Evolutionary conservation across 1,284 basidiomycete species (phyloP).

Genomic region (Trametes versicolor): DNA sequence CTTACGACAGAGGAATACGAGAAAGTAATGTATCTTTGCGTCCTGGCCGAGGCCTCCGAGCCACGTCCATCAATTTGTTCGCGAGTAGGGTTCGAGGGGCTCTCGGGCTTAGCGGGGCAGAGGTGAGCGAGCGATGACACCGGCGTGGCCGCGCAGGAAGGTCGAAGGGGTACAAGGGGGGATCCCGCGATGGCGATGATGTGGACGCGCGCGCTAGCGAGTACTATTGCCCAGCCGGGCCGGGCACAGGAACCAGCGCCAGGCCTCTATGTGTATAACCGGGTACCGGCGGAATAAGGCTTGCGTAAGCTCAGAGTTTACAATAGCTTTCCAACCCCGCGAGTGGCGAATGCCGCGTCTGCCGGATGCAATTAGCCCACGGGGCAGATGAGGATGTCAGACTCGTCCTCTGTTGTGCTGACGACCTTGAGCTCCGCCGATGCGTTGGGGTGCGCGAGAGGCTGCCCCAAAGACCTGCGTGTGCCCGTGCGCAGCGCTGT

Average conservation of each 20-base stretch:
- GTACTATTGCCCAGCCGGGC: too few species aligned
- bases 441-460: not conserved
- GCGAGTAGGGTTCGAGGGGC: not conserved
- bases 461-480: not conserved
- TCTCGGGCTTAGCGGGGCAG: not conserved
- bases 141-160: not conserved
- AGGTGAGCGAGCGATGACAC: not conserved
- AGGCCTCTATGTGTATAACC: constrained; percentile 18
- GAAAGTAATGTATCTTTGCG: constrained; percentile 38
- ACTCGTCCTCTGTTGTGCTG: not conserved
- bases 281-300: not conserved
- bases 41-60: constrained; percentile 11
- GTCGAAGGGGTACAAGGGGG: not conserved
- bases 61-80: not conserved
- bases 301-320: constrained; percentile 10
- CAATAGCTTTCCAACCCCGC: not conserved
- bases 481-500: not conserved
- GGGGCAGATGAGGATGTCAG: not conserved
- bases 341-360: not conserved
- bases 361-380: too few species aligned
- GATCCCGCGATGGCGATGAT: not conserved
- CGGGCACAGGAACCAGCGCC: constrained; percentile 10
- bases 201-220: not conserved
- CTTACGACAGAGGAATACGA: constrained; percentile 43
- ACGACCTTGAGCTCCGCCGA: not conserved